phyloP scores from a whole-genome alignment of 345 rosid species.

The Eucalyptus caleyi region DNA sequence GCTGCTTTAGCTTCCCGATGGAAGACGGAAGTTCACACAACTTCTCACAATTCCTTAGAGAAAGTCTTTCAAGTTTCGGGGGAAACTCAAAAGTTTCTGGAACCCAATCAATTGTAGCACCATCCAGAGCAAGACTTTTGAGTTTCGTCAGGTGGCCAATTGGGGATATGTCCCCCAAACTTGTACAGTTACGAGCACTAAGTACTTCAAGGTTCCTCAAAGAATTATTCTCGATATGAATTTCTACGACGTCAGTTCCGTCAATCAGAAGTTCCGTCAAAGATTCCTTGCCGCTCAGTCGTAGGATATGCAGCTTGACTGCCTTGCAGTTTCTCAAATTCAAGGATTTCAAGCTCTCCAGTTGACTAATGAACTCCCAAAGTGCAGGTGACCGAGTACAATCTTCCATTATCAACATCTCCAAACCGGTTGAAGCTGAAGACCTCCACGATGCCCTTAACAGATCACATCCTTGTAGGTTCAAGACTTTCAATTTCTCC shows the following conservation, averaged over 20 bases:
- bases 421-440: rapidly evolving
- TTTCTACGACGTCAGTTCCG: rapidly evolving
- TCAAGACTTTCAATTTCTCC: too few species aligned
- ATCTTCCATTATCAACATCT: too few species aligned
- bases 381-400: rapidly evolving
- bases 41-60: rapidly evolving
- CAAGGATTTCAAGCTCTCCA: rapidly evolving
- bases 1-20: rapidly evolving
- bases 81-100: rapidly evolving
- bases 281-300: rapidly evolving
- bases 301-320: too few species aligned
- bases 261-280: too few species aligned
- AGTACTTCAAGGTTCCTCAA: too few species aligned
- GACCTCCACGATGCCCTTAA: rapidly evolving
- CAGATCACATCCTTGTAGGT: too few species aligned
- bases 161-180: rapidly evolving
- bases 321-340: too few species aligned
- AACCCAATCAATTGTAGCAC: rapidly evolving
- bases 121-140: too few species aligned
- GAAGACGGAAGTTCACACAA: rapidly evolving
- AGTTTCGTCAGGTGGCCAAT: too few species aligned
- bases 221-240: rapidly evolving
- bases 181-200: too few species aligned
- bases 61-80: rapidly evolving
- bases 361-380: rapidly evolving